Evolutionary conservation across 1,139 yeast species (phyloP).

Genomic region (Geotrichum histeridarum): DNA sequence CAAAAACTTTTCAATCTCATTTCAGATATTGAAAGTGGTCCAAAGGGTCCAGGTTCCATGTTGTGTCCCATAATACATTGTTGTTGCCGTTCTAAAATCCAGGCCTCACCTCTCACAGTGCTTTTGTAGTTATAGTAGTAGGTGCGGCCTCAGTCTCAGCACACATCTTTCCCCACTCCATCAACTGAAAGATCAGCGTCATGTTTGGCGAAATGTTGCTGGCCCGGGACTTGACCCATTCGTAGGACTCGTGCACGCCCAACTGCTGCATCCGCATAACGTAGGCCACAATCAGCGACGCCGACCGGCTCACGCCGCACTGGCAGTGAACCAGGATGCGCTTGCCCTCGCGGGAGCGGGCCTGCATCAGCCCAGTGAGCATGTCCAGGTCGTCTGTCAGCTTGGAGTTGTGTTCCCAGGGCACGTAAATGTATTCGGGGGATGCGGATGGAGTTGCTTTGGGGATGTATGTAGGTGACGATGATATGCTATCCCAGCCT

Average conservation of each 20-base stretch:
- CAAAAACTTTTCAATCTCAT: no score
- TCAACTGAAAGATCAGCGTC: slow-evolving; percentile 78
- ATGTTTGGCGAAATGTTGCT: slow-evolving; percentile 83
- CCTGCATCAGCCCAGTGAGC: slow-evolving; percentile 50
- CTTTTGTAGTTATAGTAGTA: no score
- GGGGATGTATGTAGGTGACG: not conserved
- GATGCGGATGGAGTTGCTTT: slow-evolving; percentile 13
- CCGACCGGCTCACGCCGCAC: slow-evolving; percentile 87
- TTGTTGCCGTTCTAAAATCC: no score
- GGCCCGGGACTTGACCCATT: slow-evolving; percentile 55
- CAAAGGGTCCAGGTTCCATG: no score
- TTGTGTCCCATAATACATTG: no score
- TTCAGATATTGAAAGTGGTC: no score
- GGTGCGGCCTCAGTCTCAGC: no score
- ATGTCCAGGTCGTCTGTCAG: slow-evolving; percentile 58
- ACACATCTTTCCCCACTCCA: slow-evolving; percentile 53
- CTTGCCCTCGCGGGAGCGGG: slow-evolving; percentile 37
- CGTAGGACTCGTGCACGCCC: slow-evolving; percentile 75
- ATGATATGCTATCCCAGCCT: not conserved
- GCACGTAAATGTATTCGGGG: slow-evolving; percentile 61
- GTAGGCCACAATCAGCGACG: slow-evolving; percentile 80
- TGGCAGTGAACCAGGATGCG: slow-evolving; percentile 79
- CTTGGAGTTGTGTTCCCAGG: slow-evolving; percentile 82
- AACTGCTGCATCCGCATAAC: slow-evolving; percentile 59
- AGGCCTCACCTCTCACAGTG: no score